Evolutionary conservation across 176 grass and related monocot species (phyloP).

Genomic region (Rhynchospora tenuis): DNA sequence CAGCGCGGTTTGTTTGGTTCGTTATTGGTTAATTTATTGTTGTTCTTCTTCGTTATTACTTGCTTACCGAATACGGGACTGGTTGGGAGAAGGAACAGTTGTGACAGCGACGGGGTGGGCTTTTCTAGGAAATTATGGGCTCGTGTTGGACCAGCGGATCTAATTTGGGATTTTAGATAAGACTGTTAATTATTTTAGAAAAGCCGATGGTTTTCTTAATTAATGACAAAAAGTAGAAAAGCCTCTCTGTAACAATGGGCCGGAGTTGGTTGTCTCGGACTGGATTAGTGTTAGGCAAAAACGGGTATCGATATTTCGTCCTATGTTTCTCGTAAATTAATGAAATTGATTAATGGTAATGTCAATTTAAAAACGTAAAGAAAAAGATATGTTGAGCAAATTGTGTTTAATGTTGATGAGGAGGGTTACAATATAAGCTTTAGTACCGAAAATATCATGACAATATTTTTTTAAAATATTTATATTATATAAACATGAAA

Average conservation of each 20-base stretch:
- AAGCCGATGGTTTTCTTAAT: neutral
- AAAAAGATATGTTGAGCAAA: neutral
- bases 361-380: neutral
- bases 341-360: neutral
- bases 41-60: neutral
- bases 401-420: too few species aligned
- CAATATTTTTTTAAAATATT: too few species aligned
- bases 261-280: neutral
- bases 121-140: neutral
- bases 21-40: neutral
- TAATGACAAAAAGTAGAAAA: neutral
- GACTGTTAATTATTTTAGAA: neutral
- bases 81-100: neutral
- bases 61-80: neutral
- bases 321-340: neutral
- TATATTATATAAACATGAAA: too few species aligned
- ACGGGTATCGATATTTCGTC: neutral
- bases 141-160: neutral
- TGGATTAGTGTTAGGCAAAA: too few species aligned
- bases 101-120: neutral
- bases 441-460: too few species aligned
- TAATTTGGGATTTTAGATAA: neutral
- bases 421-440: too few species aligned
- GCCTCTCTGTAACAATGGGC: neutral
- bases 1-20: conserved; percentile 14